Base-by-base conservation (phyloP, 2,329 filamentous ascomycete genomes). In the Paecilomyces dactylethromorphus region DNA sequence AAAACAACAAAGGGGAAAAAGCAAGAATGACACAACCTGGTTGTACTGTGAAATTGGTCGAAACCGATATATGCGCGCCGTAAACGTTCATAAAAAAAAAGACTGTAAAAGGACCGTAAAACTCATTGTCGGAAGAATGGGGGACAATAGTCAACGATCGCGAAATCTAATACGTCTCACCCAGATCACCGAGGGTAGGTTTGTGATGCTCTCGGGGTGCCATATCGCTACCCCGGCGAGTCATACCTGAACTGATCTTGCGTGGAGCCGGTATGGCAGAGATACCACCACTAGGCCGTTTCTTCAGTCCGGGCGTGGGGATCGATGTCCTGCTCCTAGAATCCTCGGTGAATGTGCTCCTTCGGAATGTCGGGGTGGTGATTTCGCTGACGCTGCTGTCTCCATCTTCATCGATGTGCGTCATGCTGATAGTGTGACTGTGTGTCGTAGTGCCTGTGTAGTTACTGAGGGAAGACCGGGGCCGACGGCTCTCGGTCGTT, bases 401-500 rank as follows among this genome's bases (percentile, higher is more conserved):
- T 62, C 78, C 81, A 35, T 79, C 78, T 61, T 83, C 82, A 55
- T 82, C 76, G 56, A 82, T 80, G 56, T 81, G 77, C 63, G 81
- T 83, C 69, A 87, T 79, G 68, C 83, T 87, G 55, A 81, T 74
- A 12, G 83, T 83, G 64, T 85, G 81, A 3, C 82, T 79, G 63
- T 87, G 39, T 81, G 5, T 81, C 79, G 63, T 45, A 45, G 86
- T 83, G 11, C 82, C 76, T n/a, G 70, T 68, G 22, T 75, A 74
- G 62, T 84, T 86, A 57, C 87, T 84, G 63, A 92, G 79, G 13
- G 89, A 91, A 55, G 87, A 91, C 55, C 88, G 82, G 18, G 89
- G 87, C 56, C 89, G 84, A 26, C 84, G 73, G 63, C 78, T 72
- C 68, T 81, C 73, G 24, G 76, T 74, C 61, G 77, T 77, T 55